Evolutionary conservation across 208 protist genomes (phyloP), one percentile per base, ranked within the genome.

Genomic region (Trypanosoma platydactyli): DNA sequence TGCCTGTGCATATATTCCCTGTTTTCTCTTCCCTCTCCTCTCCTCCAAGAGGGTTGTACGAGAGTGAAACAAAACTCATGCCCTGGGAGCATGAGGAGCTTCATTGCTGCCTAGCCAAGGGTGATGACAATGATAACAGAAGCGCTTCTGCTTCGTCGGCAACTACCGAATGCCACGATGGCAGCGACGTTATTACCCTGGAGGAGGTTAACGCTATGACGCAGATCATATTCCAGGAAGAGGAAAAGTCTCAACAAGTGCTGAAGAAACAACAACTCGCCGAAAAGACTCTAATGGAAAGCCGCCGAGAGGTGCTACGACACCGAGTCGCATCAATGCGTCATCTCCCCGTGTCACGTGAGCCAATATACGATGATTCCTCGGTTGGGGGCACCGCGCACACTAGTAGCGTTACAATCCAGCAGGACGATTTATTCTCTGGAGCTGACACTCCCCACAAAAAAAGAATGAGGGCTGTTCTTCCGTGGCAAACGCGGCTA

Each of bases 401-500:
- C 12, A 5, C 52, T 29, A 33, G 22, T 9, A 16, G 52, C 52
- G 29, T 57, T 29, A 7, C 22, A 24, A 41, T 57, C 7, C 24
- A 30, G 42, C 12, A 30, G 22, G 15, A 20, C 12, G 35, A 33
- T 25, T 35, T 42, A 29, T 29, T 18, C 24, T 51, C 42, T 49
- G 57, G 35, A 22, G 0, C 38, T 13, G 11, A 22, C 29, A 9
- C 24, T 57, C 0, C 29, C 3, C 24, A 3, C 5, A 30, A 20
- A 18, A 57, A 13, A 13, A 57, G 16, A 20, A 24, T 18, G 52
- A 12, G 24, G 15, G 57, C 40, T 22, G 1, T 33, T 44, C 45
- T 79, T 55, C 51, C 80, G 1, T 42, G 69, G 13, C 52, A 55
- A 20, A 53, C 75, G 56, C 53, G 62, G 24, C 18, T 80, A 15